Base-by-base conservation (phyloP, 345 rosid genomes). In the Euphorbia pulcherrima region DNA sequence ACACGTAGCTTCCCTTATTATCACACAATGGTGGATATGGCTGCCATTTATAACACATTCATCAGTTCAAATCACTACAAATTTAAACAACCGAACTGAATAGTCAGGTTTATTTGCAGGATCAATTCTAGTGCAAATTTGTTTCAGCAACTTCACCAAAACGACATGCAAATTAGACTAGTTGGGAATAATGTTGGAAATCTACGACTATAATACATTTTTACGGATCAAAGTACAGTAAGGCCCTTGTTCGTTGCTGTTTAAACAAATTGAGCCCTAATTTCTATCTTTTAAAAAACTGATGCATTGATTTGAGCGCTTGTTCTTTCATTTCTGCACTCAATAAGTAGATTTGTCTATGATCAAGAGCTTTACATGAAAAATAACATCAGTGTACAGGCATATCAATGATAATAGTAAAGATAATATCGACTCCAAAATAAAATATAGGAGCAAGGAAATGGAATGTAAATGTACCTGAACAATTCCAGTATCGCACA, bases 11-110 rank as follows among this genome's bases (percentile, higher is more conserved):
- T 68, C 97, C 99, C 72, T 85, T 89, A 48, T 81, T 76, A 72
- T 89, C 97, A 54, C 96, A 94, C 0, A 91, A 82, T 21, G 99
- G 96, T 74, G 99, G 97, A 70, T 65, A 86, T 0, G 96, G 92
- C 99, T 94, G 92, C 78, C 65, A 72, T 14, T 23, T 37, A 68
- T n/a, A 46, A 53, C 0, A 68, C 40, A 55, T 53, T 46, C 47
- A 41, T 7, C 50, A 48, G 12, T 20, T 17, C 21, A 40, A 27
- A 28, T 13, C 11, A 68, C 12, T 46, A 40, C 2, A 23, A 17
- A 66, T 8, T 11, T 41, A 56, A 24, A 24, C 27, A 14, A 33
- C 0, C 4, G 2, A 60, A 60, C 23, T 14, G 46, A 3, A 23
- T 4, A 46, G n/a, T 27, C 11, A 21, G 12, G 3, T 60, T 33